These are phyloP conservation scores for Seiridium cupressi DNA, from an alignment of 2,329 filamentous ascomycete genomes.

Conservation along the genomic window DNA sequence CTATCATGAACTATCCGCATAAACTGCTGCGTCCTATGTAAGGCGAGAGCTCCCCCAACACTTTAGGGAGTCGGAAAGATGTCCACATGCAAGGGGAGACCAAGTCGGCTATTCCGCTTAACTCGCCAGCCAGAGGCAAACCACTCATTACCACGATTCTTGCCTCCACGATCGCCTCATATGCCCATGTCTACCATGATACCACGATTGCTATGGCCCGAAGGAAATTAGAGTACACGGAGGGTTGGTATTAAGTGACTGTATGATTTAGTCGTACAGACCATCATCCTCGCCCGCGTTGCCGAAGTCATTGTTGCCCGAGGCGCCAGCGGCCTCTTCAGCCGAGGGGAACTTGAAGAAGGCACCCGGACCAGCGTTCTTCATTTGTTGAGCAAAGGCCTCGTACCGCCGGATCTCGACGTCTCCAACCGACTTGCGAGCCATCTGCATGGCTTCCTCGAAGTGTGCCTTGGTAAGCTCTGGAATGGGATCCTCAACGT, in stretches of 20 bases:
- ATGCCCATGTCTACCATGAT: conserved; percentile 5
- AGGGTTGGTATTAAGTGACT: conserved; percentile 8
- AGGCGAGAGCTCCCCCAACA: conserved; percentile 7
- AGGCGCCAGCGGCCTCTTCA: conserved; percentile 64
- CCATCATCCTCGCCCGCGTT: conserved; percentile 92
- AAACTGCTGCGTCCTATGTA: conserved; percentile 11
- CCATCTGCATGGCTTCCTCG: conserved; percentile 96
- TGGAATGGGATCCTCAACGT: conserved; percentile 87
- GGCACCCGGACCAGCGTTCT: conserved; percentile 91
- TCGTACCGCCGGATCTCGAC: conserved; percentile 98
- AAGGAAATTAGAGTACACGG: conserved; percentile 47
- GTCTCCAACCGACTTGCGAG: conserved; percentile 89
- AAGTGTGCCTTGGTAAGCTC: conserved; percentile 96
- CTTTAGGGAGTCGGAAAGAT: conserved; percentile 9
- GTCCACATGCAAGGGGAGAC: neutral
- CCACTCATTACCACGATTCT: neutral
- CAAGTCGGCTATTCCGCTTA: neutral
- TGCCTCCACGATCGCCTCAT: neutral
- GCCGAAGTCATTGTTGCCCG: conserved; percentile 66
- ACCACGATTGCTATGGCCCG: conserved; percentile 10
- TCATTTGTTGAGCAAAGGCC: conserved; percentile 98
- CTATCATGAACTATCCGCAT: conserved; percentile 25
- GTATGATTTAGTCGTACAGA: conserved; percentile 78
- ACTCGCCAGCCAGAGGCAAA: neutral
- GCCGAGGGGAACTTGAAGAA: conserved; percentile 96